phyloP scores from a whole-genome alignment of 768 basidiomycete genomes.

The Hemileccinum impolitum region DNA sequence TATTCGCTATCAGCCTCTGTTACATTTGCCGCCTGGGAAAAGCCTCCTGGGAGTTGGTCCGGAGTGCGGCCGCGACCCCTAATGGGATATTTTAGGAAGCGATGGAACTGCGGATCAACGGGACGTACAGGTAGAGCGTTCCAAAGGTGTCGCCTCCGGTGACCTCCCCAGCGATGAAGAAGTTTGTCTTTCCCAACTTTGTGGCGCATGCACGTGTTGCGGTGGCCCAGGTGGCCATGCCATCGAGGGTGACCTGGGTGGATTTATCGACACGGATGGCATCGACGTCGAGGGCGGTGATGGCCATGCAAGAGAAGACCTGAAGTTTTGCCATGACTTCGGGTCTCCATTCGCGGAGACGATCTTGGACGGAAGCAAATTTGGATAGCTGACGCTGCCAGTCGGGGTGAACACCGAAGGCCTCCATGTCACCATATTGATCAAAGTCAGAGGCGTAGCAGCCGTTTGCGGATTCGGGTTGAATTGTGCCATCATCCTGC shows the following conservation, averaged over 20 bases:
- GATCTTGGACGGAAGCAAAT: slow-evolving; percentile 95
- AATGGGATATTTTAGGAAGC: slow-evolving; percentile 1
- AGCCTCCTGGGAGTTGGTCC: slow-evolving; percentile 62
- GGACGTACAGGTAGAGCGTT: slow-evolving; percentile 72
- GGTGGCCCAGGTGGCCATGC: slow-evolving; percentile 71
- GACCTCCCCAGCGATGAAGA: slow-evolving; percentile 90
- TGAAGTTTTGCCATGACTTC: slow-evolving; percentile 74
- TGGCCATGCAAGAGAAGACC: slow-evolving; percentile 79
- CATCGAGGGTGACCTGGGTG: slow-evolving; percentile 85
- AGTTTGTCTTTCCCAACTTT: slow-evolving; percentile 74
- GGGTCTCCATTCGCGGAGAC: slow-evolving; percentile 89
- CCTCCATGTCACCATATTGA: slow-evolving; percentile 96
- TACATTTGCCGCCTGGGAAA: slow-evolving; percentile 64
- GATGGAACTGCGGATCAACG: background rate
- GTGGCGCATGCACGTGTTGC: slow-evolving; percentile 73
- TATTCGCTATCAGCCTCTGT: slow-evolving; percentile 61
- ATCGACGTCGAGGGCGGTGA: slow-evolving; percentile 86
- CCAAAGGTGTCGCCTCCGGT: slow-evolving; percentile 93
- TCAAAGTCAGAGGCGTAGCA: slow-evolving; percentile 87
- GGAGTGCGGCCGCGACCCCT: slow-evolving; percentile 90
- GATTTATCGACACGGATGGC: slow-evolving; percentile 96
- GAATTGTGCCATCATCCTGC: slow-evolving; percentile 65
- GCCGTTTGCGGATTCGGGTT: slow-evolving; percentile 53
- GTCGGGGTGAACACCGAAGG: slow-evolving; percentile 93
- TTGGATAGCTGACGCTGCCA: slow-evolving; percentile 94